Evolutionary conservation across 2,329 filamentous ascomycete genomes (phyloP), one percentile per base, ranked within the genome.

Genomic region (Monosporascus cannonballus): DNA sequence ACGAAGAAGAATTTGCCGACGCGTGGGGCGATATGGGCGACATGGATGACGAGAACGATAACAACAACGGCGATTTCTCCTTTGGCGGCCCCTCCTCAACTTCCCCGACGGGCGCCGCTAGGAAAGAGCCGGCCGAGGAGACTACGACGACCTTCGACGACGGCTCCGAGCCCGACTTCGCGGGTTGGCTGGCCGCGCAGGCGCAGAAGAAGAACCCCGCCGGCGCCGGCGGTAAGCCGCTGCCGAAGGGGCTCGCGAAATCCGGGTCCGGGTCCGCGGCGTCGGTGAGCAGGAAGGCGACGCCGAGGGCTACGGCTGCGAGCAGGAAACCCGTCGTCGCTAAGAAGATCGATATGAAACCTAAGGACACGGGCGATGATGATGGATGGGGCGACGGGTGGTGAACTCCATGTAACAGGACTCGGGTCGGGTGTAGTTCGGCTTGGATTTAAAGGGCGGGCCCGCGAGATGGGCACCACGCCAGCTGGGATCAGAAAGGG

Each of bases 131-230:
- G 17, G 62, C 68, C 7, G 67, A 66, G 6, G 62, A 71, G 15
- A 39, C 59, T 2, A 51, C 65, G 30, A 72, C 78, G 6, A 78
- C 86, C 0, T 93, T 87, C 58, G 89, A 93, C 54, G 91, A 96
- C 61, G 85, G 88, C 25, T 85, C 86, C 3, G 93, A 99, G 68
- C 93, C 93, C 0, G 94, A 97, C 69, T 97, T 99, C 70, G 93
- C 91, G 5, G 92, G 91, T 5, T 97, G 94, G 92, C 71, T 97
- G 22, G 91, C 90, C 14, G 91, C 92, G 14, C 90, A 96, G 67
- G 84, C 87, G 6, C 80, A 87, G 57, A 96, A 95, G 73, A 78
- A 78, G 11, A 42, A 18, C n/a, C 18, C 39, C 4, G 67, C 67
- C 1, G 63, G 65, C 42, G 56, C 67, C 52, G 62, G 71, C 1